Percentiles rank a stretch among this genome's conserved stretches.
Conservation (phyloP, 768 basidiomycete genomes). For the Termitomyces heimii region DNA sequence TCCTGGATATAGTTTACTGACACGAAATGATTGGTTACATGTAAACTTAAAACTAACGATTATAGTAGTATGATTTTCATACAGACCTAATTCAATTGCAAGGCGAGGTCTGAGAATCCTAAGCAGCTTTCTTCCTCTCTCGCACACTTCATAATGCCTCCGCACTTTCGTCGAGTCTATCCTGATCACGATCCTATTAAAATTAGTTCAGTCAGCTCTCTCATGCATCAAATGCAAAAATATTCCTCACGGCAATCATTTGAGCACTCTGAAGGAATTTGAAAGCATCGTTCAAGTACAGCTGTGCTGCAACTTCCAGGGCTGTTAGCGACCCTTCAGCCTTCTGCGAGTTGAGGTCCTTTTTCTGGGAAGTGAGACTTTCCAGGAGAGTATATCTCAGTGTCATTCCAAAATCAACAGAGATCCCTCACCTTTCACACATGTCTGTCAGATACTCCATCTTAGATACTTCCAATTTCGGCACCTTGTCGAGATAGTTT, state of each 20-base stretch:
- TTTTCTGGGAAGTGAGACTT: background rate
- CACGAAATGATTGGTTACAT: background rate
- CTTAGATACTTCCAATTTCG: background rate
- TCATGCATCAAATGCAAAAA: background rate
- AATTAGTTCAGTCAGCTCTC: background rate
- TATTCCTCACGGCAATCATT: background rate
- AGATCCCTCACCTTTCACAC: background rate
- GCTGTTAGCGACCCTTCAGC: background rate
- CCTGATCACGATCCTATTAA: background rate
- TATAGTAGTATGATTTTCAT: background rate
- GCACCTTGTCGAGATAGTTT: background rate
- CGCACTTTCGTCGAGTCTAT: background rate
- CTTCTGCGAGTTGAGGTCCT: background rate
- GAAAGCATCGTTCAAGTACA: constrained; percentile 1
- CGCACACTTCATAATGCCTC: background rate
- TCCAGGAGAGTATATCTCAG: background rate
- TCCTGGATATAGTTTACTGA: background rate
- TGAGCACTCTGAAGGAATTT: background rate
- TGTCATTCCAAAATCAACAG: background rate
- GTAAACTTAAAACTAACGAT: background rate
- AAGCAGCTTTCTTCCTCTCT: background rate
- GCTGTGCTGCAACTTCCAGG: background rate
- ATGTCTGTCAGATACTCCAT: background rate
- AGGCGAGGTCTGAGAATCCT: background rate
- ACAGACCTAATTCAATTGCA: background rate